Conservation (phyloP, 768 basidiomycete genomes). For the Leccinum disarticulatum region DNA sequence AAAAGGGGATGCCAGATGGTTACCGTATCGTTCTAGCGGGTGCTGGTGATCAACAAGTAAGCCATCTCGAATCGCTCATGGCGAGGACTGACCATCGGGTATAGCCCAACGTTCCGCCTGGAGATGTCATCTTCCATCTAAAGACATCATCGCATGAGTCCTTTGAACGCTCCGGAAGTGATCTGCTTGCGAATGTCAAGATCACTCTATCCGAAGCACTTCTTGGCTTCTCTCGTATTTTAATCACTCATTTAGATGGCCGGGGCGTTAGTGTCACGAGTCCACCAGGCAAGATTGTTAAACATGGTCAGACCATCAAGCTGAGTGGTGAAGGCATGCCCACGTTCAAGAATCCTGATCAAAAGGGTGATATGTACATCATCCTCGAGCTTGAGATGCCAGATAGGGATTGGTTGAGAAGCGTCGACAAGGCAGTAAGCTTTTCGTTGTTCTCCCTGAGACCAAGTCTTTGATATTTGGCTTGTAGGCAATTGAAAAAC, state of each 20-base stretch:
- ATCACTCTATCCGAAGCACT: slow-evolving; percentile 94
- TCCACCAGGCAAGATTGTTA: slow-evolving; percentile 74
- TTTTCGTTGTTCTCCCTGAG: neutral
- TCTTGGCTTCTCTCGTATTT: slow-evolving; percentile 89
- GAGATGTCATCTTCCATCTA: slow-evolving; percentile 88
- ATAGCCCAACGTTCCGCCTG: slow-evolving; percentile 83
- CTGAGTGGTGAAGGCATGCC: slow-evolving; percentile 92
- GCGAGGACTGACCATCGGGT: slow-evolving; percentile 8
- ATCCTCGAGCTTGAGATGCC: slow-evolving; percentile 91
- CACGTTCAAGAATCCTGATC: slow-evolving; percentile 56
- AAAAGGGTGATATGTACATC: slow-evolving; percentile 81
- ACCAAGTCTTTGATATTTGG: slow-evolving; percentile 11
- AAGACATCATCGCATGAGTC: slow-evolving; percentile 66
- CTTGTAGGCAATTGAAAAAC: slow-evolving; percentile 56
- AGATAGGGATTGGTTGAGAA: slow-evolving; percentile 68
- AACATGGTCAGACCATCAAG: slow-evolving; percentile 69
- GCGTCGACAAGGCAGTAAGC: slow-evolving; percentile 58
- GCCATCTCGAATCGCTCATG: slow-evolving; percentile 5
- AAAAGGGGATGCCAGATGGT: slow-evolving; percentile 81
- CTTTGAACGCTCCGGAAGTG: slow-evolving; percentile 81
- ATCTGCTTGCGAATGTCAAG: slow-evolving; percentile 75
- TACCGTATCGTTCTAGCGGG: slow-evolving; percentile 88
- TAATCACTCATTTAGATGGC: slow-evolving; percentile 91
- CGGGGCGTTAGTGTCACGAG: slow-evolving; percentile 80
- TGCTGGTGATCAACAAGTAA: slow-evolving; percentile 87